phyloP scores from a whole-genome alignment of 352 stramenopile genomes.

The Phytopythium litorale region DNA sequence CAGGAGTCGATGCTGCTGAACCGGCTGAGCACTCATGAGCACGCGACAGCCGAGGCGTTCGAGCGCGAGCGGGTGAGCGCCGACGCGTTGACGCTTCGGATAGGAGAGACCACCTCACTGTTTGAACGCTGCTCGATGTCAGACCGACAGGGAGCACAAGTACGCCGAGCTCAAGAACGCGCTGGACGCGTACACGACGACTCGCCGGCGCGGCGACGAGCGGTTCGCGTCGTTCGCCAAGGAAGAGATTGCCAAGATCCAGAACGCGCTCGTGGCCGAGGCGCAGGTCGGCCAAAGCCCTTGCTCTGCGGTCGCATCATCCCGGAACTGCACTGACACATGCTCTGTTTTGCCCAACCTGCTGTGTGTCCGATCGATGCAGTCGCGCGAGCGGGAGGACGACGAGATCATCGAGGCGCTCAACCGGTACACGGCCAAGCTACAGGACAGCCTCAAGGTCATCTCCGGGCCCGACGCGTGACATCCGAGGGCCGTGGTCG shows the following conservation, averaged over 20 bases:
- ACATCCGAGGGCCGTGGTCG: neutral
- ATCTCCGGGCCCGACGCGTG: conserved; percentile 83
- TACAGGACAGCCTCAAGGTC: conserved; percentile 92
- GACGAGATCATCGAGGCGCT: conserved; percentile 93
- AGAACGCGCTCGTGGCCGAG: conserved; percentile 71
- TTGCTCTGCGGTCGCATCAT: neutral
- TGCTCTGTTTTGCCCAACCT: neutral
- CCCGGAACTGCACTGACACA: neutral
- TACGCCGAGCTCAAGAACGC: conserved; percentile 68
- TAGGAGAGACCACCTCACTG: neutral
- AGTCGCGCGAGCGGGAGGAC: conserved; percentile 88
- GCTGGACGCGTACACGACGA: conserved; percentile 67
- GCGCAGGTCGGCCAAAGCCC: conserved; percentile 34
- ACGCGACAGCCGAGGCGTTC: conserved; percentile 68
- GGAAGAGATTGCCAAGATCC: conserved; percentile 71
- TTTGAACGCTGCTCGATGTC: neutral
- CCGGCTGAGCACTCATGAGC: conserved; percentile 87
- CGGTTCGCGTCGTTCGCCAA: conserved; percentile 69
- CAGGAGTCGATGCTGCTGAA: conserved; percentile 91
- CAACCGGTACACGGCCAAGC: conserved; percentile 91
- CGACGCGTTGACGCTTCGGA: neutral
- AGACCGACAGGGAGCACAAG: conserved; percentile 59
- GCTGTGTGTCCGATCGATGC: neutral
- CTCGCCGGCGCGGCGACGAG: conserved; percentile 68
- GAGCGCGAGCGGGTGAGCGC: conserved; percentile 47